phyloP scores from a whole-genome alignment of 805 yeast species.

The Metschnikowia lachancei region DNA sequence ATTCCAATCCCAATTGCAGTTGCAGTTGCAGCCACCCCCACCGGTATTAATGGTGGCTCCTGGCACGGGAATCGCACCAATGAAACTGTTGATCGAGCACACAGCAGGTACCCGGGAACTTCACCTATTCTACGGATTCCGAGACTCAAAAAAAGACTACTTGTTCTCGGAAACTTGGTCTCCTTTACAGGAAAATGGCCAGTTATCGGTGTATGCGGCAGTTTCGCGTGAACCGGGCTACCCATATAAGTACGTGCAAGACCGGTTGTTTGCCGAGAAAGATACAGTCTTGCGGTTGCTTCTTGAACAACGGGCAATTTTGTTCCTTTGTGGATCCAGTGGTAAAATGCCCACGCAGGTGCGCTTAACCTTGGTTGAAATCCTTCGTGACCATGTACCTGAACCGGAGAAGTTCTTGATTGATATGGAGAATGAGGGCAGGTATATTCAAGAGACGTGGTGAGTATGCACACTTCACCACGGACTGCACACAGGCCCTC shows the following conservation, averaged over 20 bases:
- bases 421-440: conserved; percentile 57
- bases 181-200: conserved; percentile 27
- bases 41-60: conserved; percentile 78
- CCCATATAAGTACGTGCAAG: conserved; percentile 67
- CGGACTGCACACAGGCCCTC: not conserved
- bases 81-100: conserved; percentile 63
- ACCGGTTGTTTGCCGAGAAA: conserved; percentile 54
- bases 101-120: conserved; percentile 32
- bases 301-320: conserved; percentile 51
- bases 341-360: conserved; percentile 94
- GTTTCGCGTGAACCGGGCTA: conserved; percentile 49
- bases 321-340: conserved; percentile 88
- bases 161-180: conserved; percentile 60
- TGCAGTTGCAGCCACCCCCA: conserved; percentile 10
- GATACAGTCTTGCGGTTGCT: conserved; percentile 51
- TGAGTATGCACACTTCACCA: conserved; percentile 23
- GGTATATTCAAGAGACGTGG: conserved; percentile 91
- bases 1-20: too few species aligned
- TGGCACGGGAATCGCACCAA: conserved; percentile 97
- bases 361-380: conserved; percentile 69
- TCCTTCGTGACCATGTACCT: conserved; percentile 47
- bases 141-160: conserved; percentile 64
- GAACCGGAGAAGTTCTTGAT: conserved; percentile 51
- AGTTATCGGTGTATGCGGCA: conserved; percentile 39
- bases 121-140: conserved; percentile 71